Evolutionary conservation across 2,329 filamentous ascomycete species (phyloP).

Genomic region (Laburnicola sp.): DNA sequence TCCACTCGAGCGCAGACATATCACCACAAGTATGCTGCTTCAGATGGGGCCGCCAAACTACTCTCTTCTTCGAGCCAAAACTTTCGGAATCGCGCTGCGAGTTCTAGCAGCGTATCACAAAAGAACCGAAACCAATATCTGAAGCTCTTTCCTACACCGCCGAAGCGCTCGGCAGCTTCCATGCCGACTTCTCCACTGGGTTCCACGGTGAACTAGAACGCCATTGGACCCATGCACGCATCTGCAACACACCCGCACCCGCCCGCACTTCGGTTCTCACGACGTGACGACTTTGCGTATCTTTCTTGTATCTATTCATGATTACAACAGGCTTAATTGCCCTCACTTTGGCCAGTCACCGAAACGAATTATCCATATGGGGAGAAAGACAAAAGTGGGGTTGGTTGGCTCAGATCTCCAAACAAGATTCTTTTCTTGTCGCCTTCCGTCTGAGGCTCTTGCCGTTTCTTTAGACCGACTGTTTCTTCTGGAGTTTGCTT

Average conservation of each 20-base stretch:
- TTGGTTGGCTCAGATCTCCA: background rate
- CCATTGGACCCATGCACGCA: background rate
- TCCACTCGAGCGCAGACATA: conserved; percentile 13
- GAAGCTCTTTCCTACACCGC: conserved; percentile 42
- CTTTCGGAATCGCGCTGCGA: conserved; percentile 12
- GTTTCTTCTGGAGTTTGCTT: background rate
- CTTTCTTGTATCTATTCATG: conserved; percentile 22
- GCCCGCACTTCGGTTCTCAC: conserved; percentile 14
- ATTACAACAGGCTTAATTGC: conserved; percentile 11
- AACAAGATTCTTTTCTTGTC: background rate
- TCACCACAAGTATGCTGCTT: conserved; percentile 39
- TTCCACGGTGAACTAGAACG: background rate
- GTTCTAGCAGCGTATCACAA: conserved; percentile 23
- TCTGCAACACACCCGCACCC: background rate
- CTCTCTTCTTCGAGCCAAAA: conserved; percentile 18
- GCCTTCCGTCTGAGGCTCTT: background rate
- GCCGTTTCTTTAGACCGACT: background rate
- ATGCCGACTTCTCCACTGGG: conserved; percentile 10
- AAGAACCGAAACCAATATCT: conserved; percentile 27
- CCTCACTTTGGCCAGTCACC: conserved; percentile 1
- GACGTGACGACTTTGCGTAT: conserved; percentile 14
- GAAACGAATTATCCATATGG: conserved; percentile 3
- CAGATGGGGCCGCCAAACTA: conserved; percentile 39
- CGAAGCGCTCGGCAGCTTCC: conserved; percentile 21
- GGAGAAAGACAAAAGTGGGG: conserved; percentile 7